These are phyloP conservation scores for Hypoxylon sp. DNA, from an alignment of 2,329 filamentous ascomycete genomes.

Conservation along the genomic window DNA sequence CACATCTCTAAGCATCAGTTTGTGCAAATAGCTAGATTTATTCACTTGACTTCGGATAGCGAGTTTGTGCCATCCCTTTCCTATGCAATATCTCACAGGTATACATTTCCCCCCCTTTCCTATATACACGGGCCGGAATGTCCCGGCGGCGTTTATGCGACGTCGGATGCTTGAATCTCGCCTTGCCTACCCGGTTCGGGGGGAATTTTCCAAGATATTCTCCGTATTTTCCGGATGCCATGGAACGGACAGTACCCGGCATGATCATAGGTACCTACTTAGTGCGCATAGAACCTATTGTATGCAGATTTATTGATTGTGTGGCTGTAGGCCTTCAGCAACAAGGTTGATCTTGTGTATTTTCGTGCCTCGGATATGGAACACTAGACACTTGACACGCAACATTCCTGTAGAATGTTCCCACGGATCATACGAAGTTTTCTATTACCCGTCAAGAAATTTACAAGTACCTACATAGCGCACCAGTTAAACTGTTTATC, in stretches of 20 bases:
- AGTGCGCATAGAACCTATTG: not conserved
- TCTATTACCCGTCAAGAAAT: not conserved
- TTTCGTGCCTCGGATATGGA: no score
- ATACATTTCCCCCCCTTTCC: no score
- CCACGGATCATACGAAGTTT: not conserved
- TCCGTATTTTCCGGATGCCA: not conserved
- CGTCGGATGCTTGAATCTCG: not conserved
- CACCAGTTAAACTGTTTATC: not conserved
- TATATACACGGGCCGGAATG: not conserved
- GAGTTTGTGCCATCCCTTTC: not conserved
- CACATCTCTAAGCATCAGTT: no score
- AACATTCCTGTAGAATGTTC: not conserved
- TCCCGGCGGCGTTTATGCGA: not conserved
- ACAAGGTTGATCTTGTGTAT: no score
- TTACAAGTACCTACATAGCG: not conserved
- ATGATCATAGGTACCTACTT: not conserved
- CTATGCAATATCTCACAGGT: no score
- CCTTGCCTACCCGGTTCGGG: not conserved
- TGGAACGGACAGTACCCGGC: not conserved
- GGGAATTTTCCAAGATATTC: not conserved
- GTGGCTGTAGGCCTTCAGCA: no score
- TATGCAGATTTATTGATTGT: not conserved
- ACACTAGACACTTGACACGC: not conserved
- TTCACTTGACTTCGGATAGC: not conserved
- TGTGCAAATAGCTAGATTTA: not conserved